Evolutionary conservation across 169 alveolate species (phyloP).

Genomic region (Eimeria praecox): DNA sequence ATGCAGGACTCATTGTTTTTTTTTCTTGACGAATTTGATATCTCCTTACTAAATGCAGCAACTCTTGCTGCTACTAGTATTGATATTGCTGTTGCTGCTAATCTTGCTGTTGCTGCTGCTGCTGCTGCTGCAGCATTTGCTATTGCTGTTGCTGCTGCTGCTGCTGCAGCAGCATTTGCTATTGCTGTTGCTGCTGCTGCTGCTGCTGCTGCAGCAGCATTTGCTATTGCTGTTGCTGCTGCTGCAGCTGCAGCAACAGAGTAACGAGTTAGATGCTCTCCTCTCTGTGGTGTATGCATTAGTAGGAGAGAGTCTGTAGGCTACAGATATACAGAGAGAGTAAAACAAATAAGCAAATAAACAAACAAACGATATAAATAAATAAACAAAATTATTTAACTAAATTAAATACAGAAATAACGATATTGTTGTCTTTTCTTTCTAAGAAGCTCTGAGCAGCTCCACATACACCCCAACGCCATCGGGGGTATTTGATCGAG

Average conservation of each 20-base stretch:
- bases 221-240: not conserved
- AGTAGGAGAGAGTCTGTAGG: too few species aligned
- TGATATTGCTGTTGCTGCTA: not conserved
- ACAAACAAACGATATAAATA: too few species aligned
- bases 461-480: conserved; percentile 59
- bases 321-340: too few species aligned
- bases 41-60: not conserved
- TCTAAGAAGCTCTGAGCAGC: conserved; percentile 30
- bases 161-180: too few species aligned
- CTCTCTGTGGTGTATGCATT: too few species aligned
- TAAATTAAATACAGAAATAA: conserved; percentile 14
- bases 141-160: too few species aligned
- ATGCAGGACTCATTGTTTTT: not conserved
- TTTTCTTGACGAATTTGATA: not conserved
- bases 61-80: not conserved
- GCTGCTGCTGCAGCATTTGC: conserved; percentile 16
- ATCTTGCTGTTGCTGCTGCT: not conserved
- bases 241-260: not conserved
- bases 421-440: conserved; percentile 7
- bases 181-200: not conserved
- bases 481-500: conserved; percentile 24
- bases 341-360: too few species aligned
- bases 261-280: too few species aligned
- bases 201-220: not conserved
- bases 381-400: not conserved